Conservation (phyloP, 176 grass and related monocot genomes). For the Themeda triandra region DNA sequence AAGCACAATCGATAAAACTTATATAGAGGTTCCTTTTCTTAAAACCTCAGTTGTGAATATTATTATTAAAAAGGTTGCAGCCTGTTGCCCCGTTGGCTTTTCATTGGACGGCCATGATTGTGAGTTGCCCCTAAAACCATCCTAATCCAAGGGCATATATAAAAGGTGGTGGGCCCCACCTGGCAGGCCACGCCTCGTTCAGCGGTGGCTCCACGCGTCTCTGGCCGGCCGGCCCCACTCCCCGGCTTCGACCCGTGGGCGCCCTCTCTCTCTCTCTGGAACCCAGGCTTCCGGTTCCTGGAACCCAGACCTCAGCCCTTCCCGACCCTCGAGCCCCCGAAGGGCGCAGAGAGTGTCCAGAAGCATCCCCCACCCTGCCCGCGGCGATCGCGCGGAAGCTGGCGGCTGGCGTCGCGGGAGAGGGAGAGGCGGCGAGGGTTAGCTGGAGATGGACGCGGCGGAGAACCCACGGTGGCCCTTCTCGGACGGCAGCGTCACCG, state of each 20-base stretch:
- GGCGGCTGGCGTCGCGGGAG: neutral
- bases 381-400: constrained; percentile 4
- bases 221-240: neutral
- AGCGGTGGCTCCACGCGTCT: constrained; percentile 20
- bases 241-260: neutral
- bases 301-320: neutral
- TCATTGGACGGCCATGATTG: too few relatives aligned
- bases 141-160: too few relatives aligned
- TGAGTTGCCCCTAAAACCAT: too few relatives aligned
- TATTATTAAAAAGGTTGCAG: too few relatives aligned
- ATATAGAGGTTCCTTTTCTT: too few relatives aligned
- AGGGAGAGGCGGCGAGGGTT: neutral
- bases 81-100: too few relatives aligned
- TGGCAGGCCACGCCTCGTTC: neutral
- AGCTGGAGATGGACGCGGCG: constrained; percentile 33
- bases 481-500: constrained; percentile 56
- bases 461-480: constrained; percentile 63
- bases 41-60: too few relatives aligned
- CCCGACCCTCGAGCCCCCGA: neutral
- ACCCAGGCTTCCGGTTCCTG: neutral
- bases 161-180: neutral
- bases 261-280: neutral
- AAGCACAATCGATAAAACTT: too few relatives aligned
- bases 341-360: constrained; percentile 27
- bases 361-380: constrained; percentile 22